Base-by-base conservation (phyloP, 495 filamentous ascomycete genomes). In the Xylaria intraflava region DNA sequence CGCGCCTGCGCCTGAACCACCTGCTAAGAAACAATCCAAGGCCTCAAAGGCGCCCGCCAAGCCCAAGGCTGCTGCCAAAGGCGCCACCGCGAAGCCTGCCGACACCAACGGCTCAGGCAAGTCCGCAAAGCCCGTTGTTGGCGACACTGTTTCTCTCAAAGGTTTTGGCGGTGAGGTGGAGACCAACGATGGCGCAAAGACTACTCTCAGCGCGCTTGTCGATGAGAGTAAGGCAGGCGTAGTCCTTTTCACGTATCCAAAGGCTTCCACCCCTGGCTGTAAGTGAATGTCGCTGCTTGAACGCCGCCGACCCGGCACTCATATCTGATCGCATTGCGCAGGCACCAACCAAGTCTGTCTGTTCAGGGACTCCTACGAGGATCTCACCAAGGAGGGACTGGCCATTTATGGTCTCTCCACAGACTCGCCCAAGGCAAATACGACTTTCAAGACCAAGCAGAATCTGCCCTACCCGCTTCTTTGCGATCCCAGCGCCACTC, bases 181-280 rank as follows among this genome's bases (percentile, higher is more conserved):
- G 71, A 92, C 84, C 48, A 81, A 96, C 60, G 87, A 95, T 59
- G 90, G 89, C 56, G 68, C 68, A 33, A 88, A 83, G 67, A 89
- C 85, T 11, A 90, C 80, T 1, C 73, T 98, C 46, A 81, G 85
- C 70, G 75, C 76, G 49, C 79, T 98, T 22, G 81, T 96, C 14
- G 86, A 88, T 38, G 78, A 84, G 57, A 92, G 90, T 75, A 84
- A 89, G 71, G 76, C 78, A 45, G 92, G 93, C 19, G 87, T 97
- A 20, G 87, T 95, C 14, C 68, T 98, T 27, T 97, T 98, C 68
- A 95, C 90, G 30, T 98, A 96, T 65, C 93, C 93, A 27, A 95
- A 87, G 75, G 93, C 93, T 53, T 92, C 87, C 10, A 98, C 93
- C 24, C 88, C 88, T 24, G 93, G 94, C 51, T 98, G 93, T 96